Base-by-base conservation (phyloP, 345 rosid species). In the Citrus glauca region DNA sequence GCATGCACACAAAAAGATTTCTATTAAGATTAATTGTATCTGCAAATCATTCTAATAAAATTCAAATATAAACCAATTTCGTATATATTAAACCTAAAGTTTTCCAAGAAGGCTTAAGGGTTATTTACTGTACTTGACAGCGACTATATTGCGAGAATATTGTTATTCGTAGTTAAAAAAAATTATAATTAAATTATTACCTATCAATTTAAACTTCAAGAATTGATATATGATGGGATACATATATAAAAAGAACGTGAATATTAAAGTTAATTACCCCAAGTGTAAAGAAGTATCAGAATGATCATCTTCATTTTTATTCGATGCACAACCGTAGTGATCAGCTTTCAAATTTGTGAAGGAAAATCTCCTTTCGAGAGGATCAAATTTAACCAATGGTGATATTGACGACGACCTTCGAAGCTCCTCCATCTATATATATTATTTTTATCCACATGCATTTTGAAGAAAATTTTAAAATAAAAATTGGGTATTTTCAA, bases 221-320 rank as follows among this genome's bases (percentile, higher is more conserved):
- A 9, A 14, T 50, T 50, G 56, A 50, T 50, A 42, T 42, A 42
- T 4, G 2, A 53, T 0, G 8, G 57, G 2, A 53, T 53, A 53
- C 19, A 61, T 9, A 10, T 61, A 25, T 37, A 35, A 35, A 35
- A 35, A 6, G 14, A 45, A 45, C 50, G 1, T 2, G 50, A 45
- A 62, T 28, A 28, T 28, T 17, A 32, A 63, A 63, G 17, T 30
- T 19, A 73, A 75, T 8, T 78, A 83, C 89, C 89, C 84, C 45
- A 83, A 78, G 2, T 82, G 85, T 75, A 86, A 80, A 48, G 84
- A 81, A 69, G 85, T 86, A 57, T 72, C 86, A 1, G 86, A 86
- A 50, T 68, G 72, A 27, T 77, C 75, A 59, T 67, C 27, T 25
- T 67, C 64, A 40, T 55, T 61, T 20, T 66, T 48, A 7, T 19